Conservation (phyloP, 108 stramenopile species). For the Cyclotella atomus region DNA sequence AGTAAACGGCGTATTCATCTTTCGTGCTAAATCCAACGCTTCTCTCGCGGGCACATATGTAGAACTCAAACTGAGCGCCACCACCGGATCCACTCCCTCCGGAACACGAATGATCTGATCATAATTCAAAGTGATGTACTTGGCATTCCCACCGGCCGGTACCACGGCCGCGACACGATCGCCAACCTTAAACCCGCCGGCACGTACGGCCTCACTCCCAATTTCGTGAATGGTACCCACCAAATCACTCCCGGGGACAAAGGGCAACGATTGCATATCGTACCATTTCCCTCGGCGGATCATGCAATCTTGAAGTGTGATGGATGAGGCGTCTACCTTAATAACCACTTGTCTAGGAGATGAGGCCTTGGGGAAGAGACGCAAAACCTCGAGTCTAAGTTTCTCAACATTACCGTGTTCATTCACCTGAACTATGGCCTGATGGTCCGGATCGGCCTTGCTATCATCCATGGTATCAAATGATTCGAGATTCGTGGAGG, state of each 20-base stretch:
- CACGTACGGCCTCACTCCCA: conserved; percentile 36
- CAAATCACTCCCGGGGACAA: conserved; percentile 69
- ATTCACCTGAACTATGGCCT: conserved; percentile 16
- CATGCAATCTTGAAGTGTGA: conserved; percentile 67
- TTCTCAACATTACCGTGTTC: conserved; percentile 40
- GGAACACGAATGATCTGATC: conserved; percentile 66
- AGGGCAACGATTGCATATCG: conserved; percentile 52
- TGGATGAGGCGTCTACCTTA: conserved; percentile 49
- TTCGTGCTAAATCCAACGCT: conserved; percentile 46
- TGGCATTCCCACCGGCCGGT: conserved; percentile 69
- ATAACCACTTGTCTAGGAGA: conserved; percentile 11
- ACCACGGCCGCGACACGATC: conserved; percentile 66
- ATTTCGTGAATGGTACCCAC: conserved; percentile 57
- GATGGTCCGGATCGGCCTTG: conserved; percentile 22
- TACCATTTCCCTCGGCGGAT: conserved; percentile 67
- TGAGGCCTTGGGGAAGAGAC: neutral
- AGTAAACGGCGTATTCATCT: conserved; percentile 39
- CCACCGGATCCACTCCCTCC: conserved; percentile 43
- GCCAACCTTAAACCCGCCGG: conserved; percentile 41
- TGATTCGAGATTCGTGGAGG: neutral
- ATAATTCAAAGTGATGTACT: conserved; percentile 54
- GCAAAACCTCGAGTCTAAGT: conserved; percentile 13
- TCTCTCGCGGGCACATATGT: conserved; percentile 78
- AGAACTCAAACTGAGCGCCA: conserved; percentile 61
- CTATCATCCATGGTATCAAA: neutral